Evolutionary conservation across 208 protist genomes (phyloP).

Genomic region (Phytomonas sp.): DNA sequence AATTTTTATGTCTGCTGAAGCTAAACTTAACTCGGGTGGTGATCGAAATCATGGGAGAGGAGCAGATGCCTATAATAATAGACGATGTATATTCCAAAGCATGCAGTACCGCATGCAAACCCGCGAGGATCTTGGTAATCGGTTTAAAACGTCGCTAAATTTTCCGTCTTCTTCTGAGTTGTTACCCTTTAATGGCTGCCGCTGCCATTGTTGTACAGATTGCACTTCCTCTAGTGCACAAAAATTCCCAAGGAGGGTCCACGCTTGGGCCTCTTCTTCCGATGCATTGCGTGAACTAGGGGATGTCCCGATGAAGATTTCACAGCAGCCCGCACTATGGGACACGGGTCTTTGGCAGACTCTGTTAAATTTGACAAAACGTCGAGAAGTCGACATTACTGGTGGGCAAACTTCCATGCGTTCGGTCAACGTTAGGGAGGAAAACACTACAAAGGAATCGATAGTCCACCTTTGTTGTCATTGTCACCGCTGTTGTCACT

Average conservation of each 20-base stretch:
- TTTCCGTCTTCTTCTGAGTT: neutral
- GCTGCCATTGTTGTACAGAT: neutral
- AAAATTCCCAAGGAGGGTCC: neutral
- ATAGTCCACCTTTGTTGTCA: neutral
- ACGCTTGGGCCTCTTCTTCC: neutral
- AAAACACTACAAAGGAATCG: neutral
- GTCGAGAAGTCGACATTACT: neutral
- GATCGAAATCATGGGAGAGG: neutral
- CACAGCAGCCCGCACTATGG: neutral
- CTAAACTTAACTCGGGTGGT: neutral
- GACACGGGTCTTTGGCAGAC: neutral
- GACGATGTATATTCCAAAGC: conserved; percentile 29
- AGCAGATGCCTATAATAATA: neutral
- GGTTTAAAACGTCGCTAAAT: neutral
- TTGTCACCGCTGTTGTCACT: neutral
- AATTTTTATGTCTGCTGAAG: neutral
- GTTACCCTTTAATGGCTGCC: neutral
- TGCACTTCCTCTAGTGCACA: neutral
- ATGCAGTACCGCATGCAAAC: conserved; percentile 71
- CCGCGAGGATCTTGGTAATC: conserved; percentile 14
- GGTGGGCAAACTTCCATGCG: neutral
- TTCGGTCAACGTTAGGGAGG: neutral
- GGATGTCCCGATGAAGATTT: neutral
- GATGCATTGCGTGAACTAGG: neutral
- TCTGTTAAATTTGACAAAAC: neutral